Conservation (phyloP, 352 stramenopile genomes). For the Phytophthora agathidicida region DNA sequence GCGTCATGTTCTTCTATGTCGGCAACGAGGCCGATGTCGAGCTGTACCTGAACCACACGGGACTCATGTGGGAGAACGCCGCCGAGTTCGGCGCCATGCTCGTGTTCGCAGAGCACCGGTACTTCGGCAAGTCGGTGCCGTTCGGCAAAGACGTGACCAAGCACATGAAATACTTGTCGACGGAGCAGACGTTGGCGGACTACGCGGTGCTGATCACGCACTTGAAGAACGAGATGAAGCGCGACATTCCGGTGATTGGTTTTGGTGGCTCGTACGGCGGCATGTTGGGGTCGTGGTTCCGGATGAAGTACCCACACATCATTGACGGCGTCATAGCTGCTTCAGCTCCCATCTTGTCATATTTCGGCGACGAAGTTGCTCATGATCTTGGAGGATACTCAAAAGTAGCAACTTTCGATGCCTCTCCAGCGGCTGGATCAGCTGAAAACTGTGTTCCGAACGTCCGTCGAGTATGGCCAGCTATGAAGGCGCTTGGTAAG, state of each 20-base stretch:
- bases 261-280: conserved; percentile 84
- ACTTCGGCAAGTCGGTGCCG: conserved; percentile 94
- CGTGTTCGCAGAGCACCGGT: conserved; percentile 98
- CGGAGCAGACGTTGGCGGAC: conserved; percentile 85
- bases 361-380: conserved; percentile 54
- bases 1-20: conserved; percentile 93
- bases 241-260: conserved; percentile 60
- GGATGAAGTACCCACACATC: conserved; percentile 78
- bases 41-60: conserved; percentile 96
- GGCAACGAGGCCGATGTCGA: conserved; percentile 96
- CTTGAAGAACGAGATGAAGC: conserved; percentile 54
- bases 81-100: conserved; percentile 89
- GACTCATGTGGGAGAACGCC: conserved; percentile 97
- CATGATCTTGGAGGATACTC: conserved; percentile 51
- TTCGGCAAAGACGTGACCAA: conserved; percentile 73
- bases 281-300: conserved; percentile 78
- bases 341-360: conserved; percentile 71
- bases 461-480: conserved; percentile 65
- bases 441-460: conserved; percentile 78
- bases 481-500: conserved; percentile 58
- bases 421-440: conserved; percentile 69
- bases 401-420: conserved; percentile 63
- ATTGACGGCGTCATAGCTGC: conserved; percentile 69
- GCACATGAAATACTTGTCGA: conserved; percentile 79
- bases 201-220: conserved; percentile 63